Evolutionary conservation across 805 yeast genomes (phyloP).

Genomic region (Lipomyces sp.): DNA sequence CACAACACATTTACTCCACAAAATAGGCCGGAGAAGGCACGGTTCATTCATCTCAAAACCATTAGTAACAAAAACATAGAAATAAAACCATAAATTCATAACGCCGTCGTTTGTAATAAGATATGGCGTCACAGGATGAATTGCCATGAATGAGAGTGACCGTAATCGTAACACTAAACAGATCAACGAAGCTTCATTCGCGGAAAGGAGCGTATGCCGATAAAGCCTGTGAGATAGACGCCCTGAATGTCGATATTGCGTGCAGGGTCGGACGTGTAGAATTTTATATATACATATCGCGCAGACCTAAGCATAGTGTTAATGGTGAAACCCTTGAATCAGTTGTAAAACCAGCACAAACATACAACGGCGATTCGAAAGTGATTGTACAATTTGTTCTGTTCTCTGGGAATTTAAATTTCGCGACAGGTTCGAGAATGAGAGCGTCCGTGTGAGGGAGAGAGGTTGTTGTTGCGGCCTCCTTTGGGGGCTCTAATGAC

Average conservation of each 20-base stretch:
- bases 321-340: too few species aligned
- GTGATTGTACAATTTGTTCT: constrained; percentile 20
- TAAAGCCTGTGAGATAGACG: constrained; percentile 37
- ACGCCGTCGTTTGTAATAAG: too few species aligned
- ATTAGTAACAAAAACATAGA: too few species aligned
- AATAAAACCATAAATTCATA: too few species aligned
- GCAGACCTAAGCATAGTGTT: constrained; percentile 11
- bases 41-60: too few species aligned
- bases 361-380: constrained; percentile 22
- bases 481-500: not conserved
- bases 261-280: constrained; percentile 22
- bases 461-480: not conserved
- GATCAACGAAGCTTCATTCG: constrained; percentile 12
- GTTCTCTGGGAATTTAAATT: constrained; percentile 23
- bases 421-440: constrained; percentile 19
- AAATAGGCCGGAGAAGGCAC: too few species aligned
- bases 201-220: constrained; percentile 26
- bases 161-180: too few species aligned
- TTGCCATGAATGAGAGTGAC: too few species aligned
- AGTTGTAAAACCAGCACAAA: too few species aligned
- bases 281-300: constrained; percentile 24
- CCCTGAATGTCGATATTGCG: constrained; percentile 36
- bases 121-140: too few species aligned
- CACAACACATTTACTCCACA: too few species aligned
- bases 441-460: constrained; percentile 22